Evolutionary conservation across 257 asterid species (phyloP), one percentile per base, ranked within the genome.

Genomic region (Capsicum baccatum): DNA sequence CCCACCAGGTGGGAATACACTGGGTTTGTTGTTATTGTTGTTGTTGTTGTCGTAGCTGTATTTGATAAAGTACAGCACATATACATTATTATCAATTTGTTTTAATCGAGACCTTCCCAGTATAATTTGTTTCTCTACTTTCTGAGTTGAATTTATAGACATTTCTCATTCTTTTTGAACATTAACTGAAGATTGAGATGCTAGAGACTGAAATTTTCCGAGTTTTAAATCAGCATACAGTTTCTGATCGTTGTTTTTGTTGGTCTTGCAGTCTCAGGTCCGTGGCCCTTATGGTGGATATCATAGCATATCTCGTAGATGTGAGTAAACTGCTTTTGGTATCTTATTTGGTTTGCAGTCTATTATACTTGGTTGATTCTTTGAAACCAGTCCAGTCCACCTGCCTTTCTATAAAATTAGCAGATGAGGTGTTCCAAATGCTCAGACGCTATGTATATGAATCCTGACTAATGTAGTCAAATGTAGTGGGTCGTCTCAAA

Each of bases 251-350:
- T 14, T 26, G 0, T 87, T 79, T 83, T n/a, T 54, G 47, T 13
- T 79, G 79, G 85, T 57, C 50, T 60, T 83, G 81, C 93, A 91
- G 97, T 64, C 84, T 14, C 89, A 88, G 80, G 91, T 88, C 80
- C 89, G 55, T 44, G 78, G 88, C 64, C 87, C 87, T 83, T 86
- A 82, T 86, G 80, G 80, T 83, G 91, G 87, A 79, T 80, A 64
- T 80, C 47, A 58, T 86, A 87, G 57, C 67, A 6, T 67, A 58
- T 88, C 86, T 69, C 91, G 64, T 55, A 86, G 91, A 92, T 79
- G 95, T 91, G 85, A 87, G 89, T 87, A 17, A 69, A 62, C 63
- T 64, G 44, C 74, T 63, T 64, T 35, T 63, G 57, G 60, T 21
- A 44, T 11, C 84, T 62, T 42, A 33, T 60, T 80, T 54, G 44